Evolutionary conservation across 441 rosid genomes (phyloP), one percentile per base, ranked within the genome.

Genomic region (Arabidopsis hybrid): DNA sequence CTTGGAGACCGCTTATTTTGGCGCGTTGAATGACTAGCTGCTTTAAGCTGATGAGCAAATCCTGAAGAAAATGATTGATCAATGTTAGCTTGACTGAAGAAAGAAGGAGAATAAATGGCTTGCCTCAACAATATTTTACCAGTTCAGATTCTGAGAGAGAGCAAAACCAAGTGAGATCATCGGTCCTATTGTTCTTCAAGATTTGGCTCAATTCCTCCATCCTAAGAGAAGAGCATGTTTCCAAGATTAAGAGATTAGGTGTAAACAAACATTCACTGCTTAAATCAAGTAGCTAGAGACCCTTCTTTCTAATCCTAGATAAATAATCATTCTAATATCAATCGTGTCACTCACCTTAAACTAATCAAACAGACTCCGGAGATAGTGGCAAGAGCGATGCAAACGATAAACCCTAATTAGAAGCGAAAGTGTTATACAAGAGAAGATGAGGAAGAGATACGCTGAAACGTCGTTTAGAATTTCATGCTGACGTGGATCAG

Each of bases 141-240:
- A 88, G 78, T 76, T 90, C 90, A 42, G 87, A 77, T 67, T 86
- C 90, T 8, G 91, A 81, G 13, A 88, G 79, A 46, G 91, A 83
- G 71, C 90, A 88, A 52, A 88, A 79, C 89, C 92, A 90, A 61
- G 77, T 60, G 50, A 82, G 81, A 74, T 84, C 95, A 57, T 84
- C 86, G 13, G 79, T 38, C 49, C 68, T 73, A 39, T 84, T 83
- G 21, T 79, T 53, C 57, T 80, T 79, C 78, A 83, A 49, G 13
- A 82, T 4, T 72, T 81, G 65, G 26, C 55, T 50, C 18, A 65
- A 57, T 36, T 73, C 78, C 11, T 75, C 82, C 87, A 75, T 74
- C 66, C 46, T 39, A 38, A 36, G 6, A 26, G 8, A 49, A 49
- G 52, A 9, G 12, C 26, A 45, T n/a, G 49, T 43, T 43, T 5